Conservation (phyloP, 2,329 filamentous ascomycete species). For the Diplocarpon mali region DNA sequence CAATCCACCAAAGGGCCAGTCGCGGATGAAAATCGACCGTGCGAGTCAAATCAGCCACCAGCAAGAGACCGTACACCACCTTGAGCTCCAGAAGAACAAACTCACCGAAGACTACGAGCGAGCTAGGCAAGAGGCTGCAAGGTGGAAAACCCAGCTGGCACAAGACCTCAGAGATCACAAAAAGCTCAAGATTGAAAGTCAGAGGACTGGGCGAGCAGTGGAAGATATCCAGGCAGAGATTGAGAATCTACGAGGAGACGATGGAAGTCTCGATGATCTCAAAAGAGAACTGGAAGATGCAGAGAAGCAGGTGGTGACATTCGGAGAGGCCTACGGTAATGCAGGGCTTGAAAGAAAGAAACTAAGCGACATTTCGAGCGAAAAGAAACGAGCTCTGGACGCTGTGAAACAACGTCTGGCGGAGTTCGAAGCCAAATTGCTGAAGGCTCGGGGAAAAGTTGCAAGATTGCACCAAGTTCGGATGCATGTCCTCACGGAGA, state of each 20-base stretch:
- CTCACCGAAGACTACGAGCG: slow-evolving; percentile 30
- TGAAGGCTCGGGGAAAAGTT: slow-evolving; percentile 45
- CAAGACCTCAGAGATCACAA: slow-evolving; percentile 36
- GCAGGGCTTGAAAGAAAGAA: slow-evolving; percentile 38
- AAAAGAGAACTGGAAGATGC: slow-evolving; percentile 44
- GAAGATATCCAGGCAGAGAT: slow-evolving; percentile 45
- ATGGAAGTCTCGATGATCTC: slow-evolving; percentile 51
- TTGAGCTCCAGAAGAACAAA: slow-evolving; percentile 42
- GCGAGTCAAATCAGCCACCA: slow-evolving; percentile 51
- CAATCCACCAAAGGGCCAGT: slow-evolving; percentile 23
- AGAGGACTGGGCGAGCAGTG: slow-evolving; percentile 50
- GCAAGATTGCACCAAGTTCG: slow-evolving; percentile 38
- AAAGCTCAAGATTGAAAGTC: slow-evolving; percentile 43
- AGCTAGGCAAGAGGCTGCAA: slow-evolving; percentile 35
- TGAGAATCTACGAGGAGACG: slow-evolving; percentile 55
- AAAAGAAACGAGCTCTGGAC: slow-evolving; percentile 28
- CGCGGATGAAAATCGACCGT: slow-evolving; percentile 73
- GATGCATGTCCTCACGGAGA: slow-evolving; percentile 43
- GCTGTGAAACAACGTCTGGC: slow-evolving; percentile 31
- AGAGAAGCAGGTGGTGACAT: slow-evolving; percentile 34
- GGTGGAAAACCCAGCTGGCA: slow-evolving; percentile 36
- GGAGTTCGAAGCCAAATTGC: slow-evolving; percentile 33
- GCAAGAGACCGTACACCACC: slow-evolving; percentile 38
- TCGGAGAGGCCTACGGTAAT: slow-evolving; percentile 44
- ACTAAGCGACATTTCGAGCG: slow-evolving; percentile 31